Evolutionary conservation across 2,329 filamentous ascomycete genomes (phyloP).

Genomic region (Coniella lustricola): DNA sequence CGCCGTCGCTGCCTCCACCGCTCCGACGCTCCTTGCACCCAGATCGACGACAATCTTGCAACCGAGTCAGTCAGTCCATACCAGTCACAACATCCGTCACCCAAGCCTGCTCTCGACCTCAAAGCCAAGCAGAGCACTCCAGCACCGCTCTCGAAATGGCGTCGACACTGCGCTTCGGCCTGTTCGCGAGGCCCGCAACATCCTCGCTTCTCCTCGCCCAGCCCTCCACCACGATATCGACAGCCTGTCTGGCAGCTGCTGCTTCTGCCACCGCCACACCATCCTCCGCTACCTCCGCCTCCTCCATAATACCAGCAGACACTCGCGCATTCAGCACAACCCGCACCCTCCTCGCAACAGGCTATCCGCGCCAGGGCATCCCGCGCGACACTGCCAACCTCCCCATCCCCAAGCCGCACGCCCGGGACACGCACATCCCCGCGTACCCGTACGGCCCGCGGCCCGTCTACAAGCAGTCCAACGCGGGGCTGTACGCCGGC

Average conservation of each 20-base stretch:
- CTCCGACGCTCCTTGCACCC: neutral
- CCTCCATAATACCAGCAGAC: neutral
- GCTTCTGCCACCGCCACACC: neutral
- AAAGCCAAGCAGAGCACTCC: too few species aligned
- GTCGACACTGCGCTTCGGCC: constrained; percentile 9
- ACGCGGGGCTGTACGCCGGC: constrained; percentile 64
- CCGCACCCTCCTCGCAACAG: constrained; percentile 21
- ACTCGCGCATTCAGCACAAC: constrained; percentile 31
- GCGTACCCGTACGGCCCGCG: constrained; percentile 68
- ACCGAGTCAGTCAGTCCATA: too few species aligned
- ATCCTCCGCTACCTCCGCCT: neutral
- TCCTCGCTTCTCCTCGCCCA: neutral
- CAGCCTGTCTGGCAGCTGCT: too few species aligned
- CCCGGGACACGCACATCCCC: constrained; percentile 37
- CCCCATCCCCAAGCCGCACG: constrained; percentile 40
- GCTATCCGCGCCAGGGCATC: constrained; percentile 13
- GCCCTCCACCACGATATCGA: neutral
- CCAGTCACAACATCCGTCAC: neutral
- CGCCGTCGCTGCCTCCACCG: neutral
- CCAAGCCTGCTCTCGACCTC: too few species aligned
- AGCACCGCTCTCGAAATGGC: too few species aligned
- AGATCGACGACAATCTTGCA: neutral
- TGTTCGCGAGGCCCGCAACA: constrained; percentile 9
- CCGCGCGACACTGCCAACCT: constrained; percentile 17
- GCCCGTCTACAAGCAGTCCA: constrained; percentile 70